Conservation (phyloP, 2,329 filamentous ascomycete species). For the Neonectria neomacrospora region DNA sequence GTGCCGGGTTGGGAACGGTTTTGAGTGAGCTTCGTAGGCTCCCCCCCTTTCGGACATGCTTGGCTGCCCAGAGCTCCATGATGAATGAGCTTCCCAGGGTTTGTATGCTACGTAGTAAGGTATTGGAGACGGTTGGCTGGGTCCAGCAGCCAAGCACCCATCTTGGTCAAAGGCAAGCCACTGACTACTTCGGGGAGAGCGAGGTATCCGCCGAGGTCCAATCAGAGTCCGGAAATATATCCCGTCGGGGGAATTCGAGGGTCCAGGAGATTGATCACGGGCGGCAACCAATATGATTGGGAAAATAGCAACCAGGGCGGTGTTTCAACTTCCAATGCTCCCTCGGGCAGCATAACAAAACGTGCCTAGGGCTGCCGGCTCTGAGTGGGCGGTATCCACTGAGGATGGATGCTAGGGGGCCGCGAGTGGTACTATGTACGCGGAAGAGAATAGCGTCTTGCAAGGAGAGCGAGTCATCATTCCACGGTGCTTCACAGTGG, state of each 20-base stretch:
- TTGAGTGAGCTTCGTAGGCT: constrained; percentile 13
- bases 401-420: not conserved
- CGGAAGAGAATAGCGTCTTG: constrained; percentile 5
- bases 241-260: constrained; percentile 1
- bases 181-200: constrained; percentile 16
- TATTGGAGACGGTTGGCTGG: constrained; percentile 9
- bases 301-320: constrained; percentile 16
- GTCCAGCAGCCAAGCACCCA: constrained; percentile 10
- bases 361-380: constrained; percentile 8
- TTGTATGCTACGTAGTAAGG: not conserved
- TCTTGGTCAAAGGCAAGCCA: constrained; percentile 11
- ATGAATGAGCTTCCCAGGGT: constrained; percentile 15
- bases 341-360: constrained; percentile 21
- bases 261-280: constrained; percentile 15
- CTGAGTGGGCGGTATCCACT: constrained; percentile 14
- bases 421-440: constrained; percentile 16
- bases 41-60: constrained; percentile 13
- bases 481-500: not conserved
- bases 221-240: constrained; percentile 14
- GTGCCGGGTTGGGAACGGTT: constrained; percentile 18
- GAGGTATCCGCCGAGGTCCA: constrained; percentile 6
- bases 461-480: constrained; percentile 24
- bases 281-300: constrained; percentile 19
- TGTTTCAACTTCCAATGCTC: constrained; percentile 26
- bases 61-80: constrained; percentile 5